phyloP scores from a whole-genome alignment of 352 stramenopile genomes.

The Phytophthora cajani region DNA sequence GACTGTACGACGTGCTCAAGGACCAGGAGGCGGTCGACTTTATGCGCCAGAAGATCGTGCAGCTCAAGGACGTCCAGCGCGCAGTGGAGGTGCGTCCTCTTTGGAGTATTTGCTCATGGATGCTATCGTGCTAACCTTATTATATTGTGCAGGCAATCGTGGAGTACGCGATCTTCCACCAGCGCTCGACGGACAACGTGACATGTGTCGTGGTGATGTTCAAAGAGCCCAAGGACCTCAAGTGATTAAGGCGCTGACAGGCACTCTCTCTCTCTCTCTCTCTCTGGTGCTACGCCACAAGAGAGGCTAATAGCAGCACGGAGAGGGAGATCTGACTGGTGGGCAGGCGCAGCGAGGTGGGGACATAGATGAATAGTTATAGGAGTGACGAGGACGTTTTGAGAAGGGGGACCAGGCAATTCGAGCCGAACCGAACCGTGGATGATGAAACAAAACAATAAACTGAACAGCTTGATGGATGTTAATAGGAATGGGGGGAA shows the following conservation, averaged over 20 bases:
- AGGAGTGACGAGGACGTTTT: constrained; percentile 38
- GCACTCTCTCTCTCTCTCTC: neutral
- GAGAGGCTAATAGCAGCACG: neutral
- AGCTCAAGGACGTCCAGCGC: constrained; percentile 79
- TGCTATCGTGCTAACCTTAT: neutral
- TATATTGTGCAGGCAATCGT: constrained; percentile 60
- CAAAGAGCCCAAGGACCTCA: constrained; percentile 68
- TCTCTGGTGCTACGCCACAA: neutral
- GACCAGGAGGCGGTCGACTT: constrained; percentile 86
- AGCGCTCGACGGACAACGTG: constrained; percentile 89
- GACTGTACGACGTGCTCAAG: constrained; percentile 84
- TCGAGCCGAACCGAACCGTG: constrained; percentile 19
- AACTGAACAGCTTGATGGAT: constrained; percentile 40
- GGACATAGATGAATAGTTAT: constrained; percentile 54
- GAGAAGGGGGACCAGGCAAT: constrained; percentile 14
- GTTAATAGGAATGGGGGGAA: constrained; percentile 3
- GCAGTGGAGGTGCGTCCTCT: constrained; percentile 66
- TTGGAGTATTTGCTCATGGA: no score
- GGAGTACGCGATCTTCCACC: constrained; percentile 83
- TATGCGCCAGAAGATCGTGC: constrained; percentile 69
- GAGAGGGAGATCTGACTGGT: constrained; percentile 11
- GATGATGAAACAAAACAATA: constrained; percentile 41
- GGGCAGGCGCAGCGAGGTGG: constrained; percentile 7
- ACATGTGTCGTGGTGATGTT: constrained; percentile 88
- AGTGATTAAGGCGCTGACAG: constrained; percentile 23